phyloP scores from a whole-genome alignment of 2,329 filamentous ascomycete genomes.

The Colletotrichum tropicicola region DNA sequence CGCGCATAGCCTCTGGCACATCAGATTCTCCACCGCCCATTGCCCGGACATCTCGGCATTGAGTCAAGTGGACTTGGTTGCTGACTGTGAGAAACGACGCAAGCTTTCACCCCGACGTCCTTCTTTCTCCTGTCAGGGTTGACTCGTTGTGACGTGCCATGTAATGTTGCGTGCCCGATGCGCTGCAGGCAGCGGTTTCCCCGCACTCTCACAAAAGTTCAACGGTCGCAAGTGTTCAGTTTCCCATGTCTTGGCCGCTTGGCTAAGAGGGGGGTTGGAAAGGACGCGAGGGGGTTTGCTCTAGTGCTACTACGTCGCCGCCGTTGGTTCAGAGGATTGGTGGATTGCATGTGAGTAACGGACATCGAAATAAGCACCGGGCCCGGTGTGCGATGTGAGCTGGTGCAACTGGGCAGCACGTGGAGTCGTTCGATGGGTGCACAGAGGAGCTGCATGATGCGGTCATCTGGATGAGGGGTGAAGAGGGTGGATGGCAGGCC shows the following conservation, averaged over 20 bases:
- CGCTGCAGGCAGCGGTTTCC: neutral
- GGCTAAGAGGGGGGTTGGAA: neutral
- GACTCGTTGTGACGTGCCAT: slow-evolving; percentile 13
- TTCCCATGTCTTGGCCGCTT: slow-evolving; percentile 25
- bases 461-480: slow-evolving; percentile 23
- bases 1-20: slow-evolving; percentile 16
- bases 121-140: neutral
- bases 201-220: neutral
- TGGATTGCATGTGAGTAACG: slow-evolving; percentile 11
- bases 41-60: slow-evolving; percentile 24
- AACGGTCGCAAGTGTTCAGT: slow-evolving; percentile 7
- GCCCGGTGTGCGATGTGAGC: neutral
- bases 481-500: neutral
- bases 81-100: neutral
- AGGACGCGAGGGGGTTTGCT: neutral
- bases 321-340: slow-evolving; percentile 6
- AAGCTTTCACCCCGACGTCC: slow-evolving; percentile 21
- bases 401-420: slow-evolving; percentile 1
- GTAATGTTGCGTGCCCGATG: slow-evolving; percentile 17
- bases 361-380: slow-evolving; percentile 24
- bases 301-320: slow-evolving; percentile 14
- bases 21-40: slow-evolving; percentile 10
- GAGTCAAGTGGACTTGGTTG: slow-evolving; percentile 10
- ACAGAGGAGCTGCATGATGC: slow-evolving; percentile 25
- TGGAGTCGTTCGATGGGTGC: slow-evolving; percentile 18